phyloP scores from a whole-genome alignment of 768 basidiomycete species.

The Russula foetens region DNA sequence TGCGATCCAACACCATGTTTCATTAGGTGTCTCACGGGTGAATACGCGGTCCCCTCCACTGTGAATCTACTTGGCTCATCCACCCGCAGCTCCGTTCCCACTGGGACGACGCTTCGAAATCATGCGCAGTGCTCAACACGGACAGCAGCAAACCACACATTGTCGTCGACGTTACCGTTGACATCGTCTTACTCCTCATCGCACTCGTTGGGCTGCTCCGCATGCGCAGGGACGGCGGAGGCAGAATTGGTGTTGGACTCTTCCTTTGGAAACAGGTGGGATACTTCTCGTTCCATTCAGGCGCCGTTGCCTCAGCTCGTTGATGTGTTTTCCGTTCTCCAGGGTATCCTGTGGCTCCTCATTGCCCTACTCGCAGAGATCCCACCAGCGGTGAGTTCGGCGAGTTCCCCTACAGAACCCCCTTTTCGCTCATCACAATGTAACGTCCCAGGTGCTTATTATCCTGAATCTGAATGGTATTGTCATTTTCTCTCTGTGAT shows the following conservation, averaged over 20 bases:
- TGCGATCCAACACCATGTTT: not conserved
- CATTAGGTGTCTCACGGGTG: not conserved
- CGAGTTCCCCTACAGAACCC: too few relatives aligned
- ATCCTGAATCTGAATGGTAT: not conserved
- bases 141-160: not conserved
- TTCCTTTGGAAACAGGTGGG: not conserved
- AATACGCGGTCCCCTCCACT: not conserved
- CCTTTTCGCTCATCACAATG: too few relatives aligned
- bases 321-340: not conserved
- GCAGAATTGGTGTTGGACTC: not conserved
- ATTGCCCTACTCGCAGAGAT: not conserved
- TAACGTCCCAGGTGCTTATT: not conserved
- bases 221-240: not conserved
- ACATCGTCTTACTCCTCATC: not conserved
- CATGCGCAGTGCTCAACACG: not conserved
- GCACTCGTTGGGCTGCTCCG: not conserved
- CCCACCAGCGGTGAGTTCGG: not conserved
- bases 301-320: not conserved
- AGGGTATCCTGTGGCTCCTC: not conserved
- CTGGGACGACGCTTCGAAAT: rapidly evolving
- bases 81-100: not conserved
- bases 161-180: not conserved
- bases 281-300: not conserved
- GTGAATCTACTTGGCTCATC: not conserved
- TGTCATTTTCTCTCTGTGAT: not conserved